Conservation (phyloP, 2,329 filamentous ascomycete genomes). For the Apiospora sp. region DNA sequence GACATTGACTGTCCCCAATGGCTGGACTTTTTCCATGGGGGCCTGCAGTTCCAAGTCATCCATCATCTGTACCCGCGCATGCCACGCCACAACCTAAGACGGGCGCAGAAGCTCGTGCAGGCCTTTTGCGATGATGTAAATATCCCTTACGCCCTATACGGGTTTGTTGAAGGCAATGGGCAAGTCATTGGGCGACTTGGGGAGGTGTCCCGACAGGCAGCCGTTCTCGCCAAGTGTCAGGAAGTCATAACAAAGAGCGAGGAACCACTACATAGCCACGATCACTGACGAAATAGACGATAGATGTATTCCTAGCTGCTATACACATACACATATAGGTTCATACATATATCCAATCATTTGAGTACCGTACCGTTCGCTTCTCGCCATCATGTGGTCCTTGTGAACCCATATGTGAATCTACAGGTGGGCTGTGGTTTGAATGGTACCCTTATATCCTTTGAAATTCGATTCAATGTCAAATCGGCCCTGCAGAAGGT, state of each 20-base stretch:
- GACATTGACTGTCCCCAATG: constrained; percentile 88
- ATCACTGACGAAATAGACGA: not conserved
- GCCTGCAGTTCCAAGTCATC: constrained; percentile 88
- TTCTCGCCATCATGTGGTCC: not conserved
- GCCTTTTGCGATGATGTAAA: constrained; percentile 84
- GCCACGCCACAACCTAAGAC: constrained; percentile 83
- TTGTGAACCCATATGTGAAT: not conserved
- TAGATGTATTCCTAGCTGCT: not conserved
- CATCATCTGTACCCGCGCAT: constrained; percentile 87
- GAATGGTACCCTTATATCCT: not conserved
- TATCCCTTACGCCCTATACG: constrained; percentile 86
- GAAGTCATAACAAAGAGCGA: constrained; percentile 50
- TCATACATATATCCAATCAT: not conserved
- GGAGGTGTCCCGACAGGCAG: constrained; percentile 82
- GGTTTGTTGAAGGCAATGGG: constrained; percentile 84
- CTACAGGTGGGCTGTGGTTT: not conserved
- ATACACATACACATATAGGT: no score
- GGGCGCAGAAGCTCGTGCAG: constrained; percentile 76
- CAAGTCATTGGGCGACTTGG: constrained; percentile 78
- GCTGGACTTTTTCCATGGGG: constrained; percentile 90
- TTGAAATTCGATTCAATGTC: not conserved
- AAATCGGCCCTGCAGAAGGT: not conserved
- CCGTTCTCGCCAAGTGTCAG: constrained; percentile 79
- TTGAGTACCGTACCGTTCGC: no score
- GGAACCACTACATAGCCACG: constrained; percentile 39